phyloP scores from a whole-genome alignment of 2,329 filamentous ascomycete genomes.

The Elsinoe ampelina region DNA sequence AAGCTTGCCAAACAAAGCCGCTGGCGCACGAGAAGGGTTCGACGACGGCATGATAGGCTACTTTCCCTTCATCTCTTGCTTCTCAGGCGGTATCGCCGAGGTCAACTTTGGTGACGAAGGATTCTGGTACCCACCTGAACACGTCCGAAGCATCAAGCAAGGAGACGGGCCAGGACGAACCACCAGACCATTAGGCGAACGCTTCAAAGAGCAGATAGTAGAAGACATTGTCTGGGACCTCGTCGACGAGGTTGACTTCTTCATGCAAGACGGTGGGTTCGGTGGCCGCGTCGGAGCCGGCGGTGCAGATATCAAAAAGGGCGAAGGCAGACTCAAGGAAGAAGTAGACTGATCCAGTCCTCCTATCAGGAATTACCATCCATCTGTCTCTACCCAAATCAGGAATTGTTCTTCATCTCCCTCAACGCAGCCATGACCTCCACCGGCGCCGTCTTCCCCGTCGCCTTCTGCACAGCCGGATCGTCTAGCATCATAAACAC shows the following conservation, averaged over 20 bases:
- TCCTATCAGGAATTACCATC: neutral
- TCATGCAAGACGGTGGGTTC: conserved; percentile 56
- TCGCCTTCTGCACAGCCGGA: conserved; percentile 71
- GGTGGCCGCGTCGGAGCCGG: conserved; percentile 22
- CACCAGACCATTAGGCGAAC: conserved; percentile 58
- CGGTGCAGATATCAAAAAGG: conserved; percentile 18
- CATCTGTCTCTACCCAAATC: neutral
- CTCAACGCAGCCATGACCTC: conserved; percentile 78
- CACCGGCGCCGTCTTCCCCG: conserved; percentile 68
- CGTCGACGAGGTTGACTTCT: conserved; percentile 89
- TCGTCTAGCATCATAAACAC: conserved; percentile 91
- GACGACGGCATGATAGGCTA: conserved; percentile 95
- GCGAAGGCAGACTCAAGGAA: conserved; percentile 17
- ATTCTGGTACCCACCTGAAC: conserved; percentile 78
- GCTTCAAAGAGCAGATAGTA: conserved; percentile 86
- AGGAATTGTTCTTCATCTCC: conserved; percentile 69
- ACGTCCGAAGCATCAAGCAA: conserved; percentile 29
- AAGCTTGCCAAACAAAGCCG: conserved; percentile 60
- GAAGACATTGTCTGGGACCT: conserved; percentile 92
- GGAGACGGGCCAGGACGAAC: conserved; percentile 26
- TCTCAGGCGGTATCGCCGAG: conserved; percentile 81
- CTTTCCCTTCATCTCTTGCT: conserved; percentile 86
- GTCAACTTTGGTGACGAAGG: conserved; percentile 80
- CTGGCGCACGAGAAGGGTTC: conserved; percentile 72
- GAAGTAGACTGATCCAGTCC: conserved; percentile 13